These are phyloP conservation scores for Batrachochytrium dendrobatidis DNA, from an alignment of 371 early-diverging fungal genomes.

Conservation along the genomic window DNA sequence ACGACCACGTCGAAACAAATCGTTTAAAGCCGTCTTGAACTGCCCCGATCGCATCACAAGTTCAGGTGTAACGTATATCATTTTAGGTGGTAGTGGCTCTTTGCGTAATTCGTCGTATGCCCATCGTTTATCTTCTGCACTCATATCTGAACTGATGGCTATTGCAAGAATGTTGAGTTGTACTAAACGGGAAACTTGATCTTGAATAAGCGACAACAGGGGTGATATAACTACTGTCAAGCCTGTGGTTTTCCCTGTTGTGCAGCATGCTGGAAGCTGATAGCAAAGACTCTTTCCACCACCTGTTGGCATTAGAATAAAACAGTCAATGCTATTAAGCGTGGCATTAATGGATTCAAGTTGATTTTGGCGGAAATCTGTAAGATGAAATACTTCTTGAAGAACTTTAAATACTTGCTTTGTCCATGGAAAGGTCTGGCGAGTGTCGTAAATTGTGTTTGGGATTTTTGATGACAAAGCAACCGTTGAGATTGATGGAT, in stretches of 20 bases:
- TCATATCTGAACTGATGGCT: constrained; percentile 61
- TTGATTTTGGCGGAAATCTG: constrained; percentile 87
- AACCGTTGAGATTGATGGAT: neutral
- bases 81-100: constrained; percentile 33
- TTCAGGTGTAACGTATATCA: constrained; percentile 97
- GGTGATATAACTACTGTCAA: constrained; percentile 95
- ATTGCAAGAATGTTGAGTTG: constrained; percentile 69
- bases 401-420: constrained; percentile 69
- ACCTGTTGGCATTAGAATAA: constrained; percentile 99
- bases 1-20: constrained; percentile 47
- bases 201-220: constrained; percentile 93
- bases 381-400: constrained; percentile 62
- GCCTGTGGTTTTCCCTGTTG: constrained; percentile 57
- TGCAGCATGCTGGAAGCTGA: constrained; percentile 86
- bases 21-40: constrained; percentile 53
- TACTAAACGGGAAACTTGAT: constrained; percentile 87
- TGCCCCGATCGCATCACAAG: constrained; percentile 67
- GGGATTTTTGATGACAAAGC: neutral
- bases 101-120: constrained; percentile 42
- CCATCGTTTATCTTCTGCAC: constrained; percentile 42
- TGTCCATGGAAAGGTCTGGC: constrained; percentile 60
- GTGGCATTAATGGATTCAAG: constrained; percentile 90
- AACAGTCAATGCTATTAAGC: constrained; percentile 81
- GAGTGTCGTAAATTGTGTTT: neutral
- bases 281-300: constrained; percentile 99